Evolutionary conservation across 352 stramenopile species (phyloP), one percentile per base, ranked within the genome.

Genomic region (Globisporangium paroecandrum): DNA sequence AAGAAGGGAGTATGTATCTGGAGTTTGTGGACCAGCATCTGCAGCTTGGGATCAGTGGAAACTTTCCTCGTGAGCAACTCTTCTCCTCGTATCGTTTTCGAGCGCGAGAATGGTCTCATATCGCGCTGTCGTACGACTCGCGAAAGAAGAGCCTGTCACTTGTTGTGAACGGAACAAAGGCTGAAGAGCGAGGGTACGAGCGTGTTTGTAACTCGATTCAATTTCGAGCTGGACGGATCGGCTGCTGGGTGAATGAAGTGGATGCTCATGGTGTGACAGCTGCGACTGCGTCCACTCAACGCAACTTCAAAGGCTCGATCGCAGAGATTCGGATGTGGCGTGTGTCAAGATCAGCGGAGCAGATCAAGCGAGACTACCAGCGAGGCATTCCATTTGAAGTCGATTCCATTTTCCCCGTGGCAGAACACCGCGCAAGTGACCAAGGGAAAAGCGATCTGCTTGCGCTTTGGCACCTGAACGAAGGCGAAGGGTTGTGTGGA

Each of bases 271-370:
- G 76, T 9, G 71, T 68, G 4, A 65, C 76, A 5, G 56, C 79
- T 13, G 72, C 71, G 4, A 81, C 69, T 22, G 60, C 70, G 1
- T 70, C 67, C 18, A 74, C 78, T 0, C 82, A 94, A 66, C 83
- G 82, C 13, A 77, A 74, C 12, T 96, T 89, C 51, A 90, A 90
- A 51, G 88, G 88, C 12, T 84, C 76, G 0, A 85, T 96, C 13
- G 78, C 85, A 9, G 85, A 96, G 64, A 67, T 94, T 47, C 86
- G 88, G 1, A 68, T 96, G 6, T 96, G 88, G 88, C 72, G 75
- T 65, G 62, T 88, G 13, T 29, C 72, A 10, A 72, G 88, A n/a
- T 64, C 69, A 20, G 4, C 36, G 1, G 24, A 66, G 49, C 79
- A 92, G 4, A 89, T 96, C 47, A 22, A 55, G 7, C 74, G 76